Base-by-base conservation (phyloP, 148 eudicot species). In the Suaeda aralocaspica region DNA sequence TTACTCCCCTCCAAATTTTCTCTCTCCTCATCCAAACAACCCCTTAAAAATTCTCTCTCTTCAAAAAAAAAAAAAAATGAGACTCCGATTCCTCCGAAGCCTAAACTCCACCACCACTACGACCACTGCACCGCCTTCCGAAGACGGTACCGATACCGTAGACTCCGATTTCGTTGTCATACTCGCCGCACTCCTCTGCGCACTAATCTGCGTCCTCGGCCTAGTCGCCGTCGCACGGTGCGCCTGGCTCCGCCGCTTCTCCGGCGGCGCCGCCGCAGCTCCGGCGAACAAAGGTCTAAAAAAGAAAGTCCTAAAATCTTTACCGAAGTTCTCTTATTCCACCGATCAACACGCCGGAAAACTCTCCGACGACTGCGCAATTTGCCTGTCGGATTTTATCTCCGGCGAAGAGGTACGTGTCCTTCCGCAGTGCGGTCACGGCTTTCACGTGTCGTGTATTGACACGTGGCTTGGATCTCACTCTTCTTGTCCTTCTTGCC, bases 401-500 rank as follows among this genome's bases (percentile, higher is more conserved):
- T 57, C 71, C 71, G 91, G 91, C 5, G 97, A 91, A 5, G 88
- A 84, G 60, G 59, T 91, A 60, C 75, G 94, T 13, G 77, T 82
- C n/a, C 56, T 91, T 30, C 97, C 97, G 4, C 88, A 76, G 87
- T 91, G 97, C 73, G 91, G 97, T 0, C 97, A 91, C 22, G 88
- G 87, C 0, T 91, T 88, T 72, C 92, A 91, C 64, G 85, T 86
- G 4, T 62, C 55, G 10, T 90, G 93, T 70, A 80, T 90, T 14
- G 96, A 90, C 72, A 90, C 80, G 71, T 90, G 96, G 96, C 86
- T 90, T 3, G 88, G 82, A 50, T 84, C 89, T 29, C 96, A 88
- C 78, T 84, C 91, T 0, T 88, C 96, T 0, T 90, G 96, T 31
- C 96, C 96, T n/a, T 90, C 93, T 21, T 90, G 96, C 50, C 84